Evolutionary conservation across 1,284 basidiomycete species (phyloP).

Genomic region (Irpex rosettiformis): DNA sequence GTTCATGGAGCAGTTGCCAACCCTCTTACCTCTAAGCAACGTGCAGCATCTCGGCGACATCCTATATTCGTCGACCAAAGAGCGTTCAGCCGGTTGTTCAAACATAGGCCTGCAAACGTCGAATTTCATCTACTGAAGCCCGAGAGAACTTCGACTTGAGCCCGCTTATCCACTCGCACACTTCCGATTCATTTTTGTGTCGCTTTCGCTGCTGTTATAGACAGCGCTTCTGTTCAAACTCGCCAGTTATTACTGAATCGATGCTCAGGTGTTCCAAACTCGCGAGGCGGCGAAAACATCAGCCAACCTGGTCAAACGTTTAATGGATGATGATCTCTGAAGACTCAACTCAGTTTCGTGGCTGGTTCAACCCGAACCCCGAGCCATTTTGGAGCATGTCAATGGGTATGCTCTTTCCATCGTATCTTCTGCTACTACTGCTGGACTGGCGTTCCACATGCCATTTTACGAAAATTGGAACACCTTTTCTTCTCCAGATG

Average conservation of each 20-base stretch:
- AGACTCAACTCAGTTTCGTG: background rate
- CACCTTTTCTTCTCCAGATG: background rate
- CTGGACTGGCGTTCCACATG: background rate
- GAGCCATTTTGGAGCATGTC: background rate
- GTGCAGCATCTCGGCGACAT: no score
- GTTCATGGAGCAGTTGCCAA: background rate
- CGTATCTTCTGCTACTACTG: background rate
- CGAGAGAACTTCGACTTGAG: no score
- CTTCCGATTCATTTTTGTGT: no score
- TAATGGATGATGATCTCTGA: background rate
- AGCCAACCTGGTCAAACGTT: background rate
- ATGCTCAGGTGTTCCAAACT: background rate
- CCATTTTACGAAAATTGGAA: background rate
- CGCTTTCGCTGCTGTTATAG: background rate
- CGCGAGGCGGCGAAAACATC: background rate
- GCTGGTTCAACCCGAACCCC: background rate
- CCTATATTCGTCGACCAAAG: no score
- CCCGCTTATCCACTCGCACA: no score
- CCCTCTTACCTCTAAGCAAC: no score
- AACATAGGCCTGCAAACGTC: no score
- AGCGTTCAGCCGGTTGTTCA: no score
- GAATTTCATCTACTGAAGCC: background rate
- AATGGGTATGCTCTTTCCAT: background rate
- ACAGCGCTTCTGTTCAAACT: background rate
- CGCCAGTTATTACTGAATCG: background rate